These are phyloP conservation scores for Penicillium argentinense DNA, from an alignment of 495 filamentous ascomycete genomes.

Conservation along the genomic window DNA sequence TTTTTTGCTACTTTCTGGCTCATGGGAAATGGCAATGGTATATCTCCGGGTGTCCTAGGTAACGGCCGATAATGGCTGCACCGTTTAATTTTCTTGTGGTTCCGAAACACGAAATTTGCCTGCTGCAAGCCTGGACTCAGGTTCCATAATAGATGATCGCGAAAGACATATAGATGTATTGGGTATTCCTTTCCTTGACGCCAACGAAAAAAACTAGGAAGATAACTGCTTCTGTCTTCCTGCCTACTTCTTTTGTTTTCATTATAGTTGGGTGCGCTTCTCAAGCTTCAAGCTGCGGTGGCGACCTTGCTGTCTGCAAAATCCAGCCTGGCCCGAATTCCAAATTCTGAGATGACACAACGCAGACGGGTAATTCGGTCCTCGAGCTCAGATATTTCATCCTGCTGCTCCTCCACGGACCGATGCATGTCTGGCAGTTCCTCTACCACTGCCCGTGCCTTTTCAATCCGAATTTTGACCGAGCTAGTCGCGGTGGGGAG, in stretches of 20 bases:
- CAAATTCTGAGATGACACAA: conserved; percentile 50
- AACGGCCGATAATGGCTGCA: not conserved
- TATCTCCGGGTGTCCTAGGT: too few relatives aligned
- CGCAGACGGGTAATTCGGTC: conserved; percentile 60
- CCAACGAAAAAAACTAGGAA: conserved; percentile 2
- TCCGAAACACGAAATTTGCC: conserved; percentile 9
- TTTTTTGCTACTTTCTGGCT: not conserved
- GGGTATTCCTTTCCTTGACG: conserved; percentile 28
- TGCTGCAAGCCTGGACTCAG: not conserved
- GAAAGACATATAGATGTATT: conserved; percentile 11
- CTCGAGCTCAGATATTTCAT: conserved; percentile 75
- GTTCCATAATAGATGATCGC: conserved; percentile 5
- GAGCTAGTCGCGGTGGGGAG: conserved; percentile 70
- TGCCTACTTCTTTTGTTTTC: not conserved
- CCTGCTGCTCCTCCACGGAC: conserved; percentile 73
- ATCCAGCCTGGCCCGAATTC: conserved; percentile 27
- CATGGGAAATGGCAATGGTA: too few relatives aligned
- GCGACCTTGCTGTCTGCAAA: not conserved
- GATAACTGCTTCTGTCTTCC: not conserved
- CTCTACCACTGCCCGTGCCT: conserved; percentile 66
- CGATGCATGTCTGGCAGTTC: conserved; percentile 72
- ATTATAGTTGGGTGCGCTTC: not conserved
- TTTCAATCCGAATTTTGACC: conserved; percentile 77
- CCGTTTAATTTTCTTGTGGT: conserved; percentile 14
- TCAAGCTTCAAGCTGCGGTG: conserved; percentile 4